Base-by-base conservation (phyloP, 2,329 filamentous ascomycete species). In the Epichloe sibirici region DNA sequence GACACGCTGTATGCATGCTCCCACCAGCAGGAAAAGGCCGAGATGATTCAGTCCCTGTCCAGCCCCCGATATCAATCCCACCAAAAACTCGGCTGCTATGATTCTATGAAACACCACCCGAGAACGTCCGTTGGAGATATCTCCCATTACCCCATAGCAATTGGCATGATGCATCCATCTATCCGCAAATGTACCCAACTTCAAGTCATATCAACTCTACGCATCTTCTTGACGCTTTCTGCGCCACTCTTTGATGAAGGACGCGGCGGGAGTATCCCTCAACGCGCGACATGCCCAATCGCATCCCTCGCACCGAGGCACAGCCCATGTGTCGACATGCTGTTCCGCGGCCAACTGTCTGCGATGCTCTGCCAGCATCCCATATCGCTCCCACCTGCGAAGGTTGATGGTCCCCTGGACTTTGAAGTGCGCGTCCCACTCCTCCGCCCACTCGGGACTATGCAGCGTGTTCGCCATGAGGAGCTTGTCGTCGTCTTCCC, bases 321-420 rank as follows among this genome's bases (percentile, higher is more conserved):
- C 44, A 5, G 42, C 42, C 45, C 57, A 44, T 3, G 37, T 8
- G 5, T 53, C 43, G 5, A 57, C n/a, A 0, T 53, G 53, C 23
- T 53, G 53, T n/a, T 55, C 43, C 3, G 8, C 44, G 1, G 58
- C 56, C 4, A 49, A 45, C 34, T 54, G 43, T 2, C 57, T 58
- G 34, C 61, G 61, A n/a, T 60, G 61, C 6, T 43, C 53, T 11
- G 58, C 60, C 49, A 61, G 40, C 46, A 45, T 53, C 35, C 57
- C 57, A 42, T 67, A 67, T 1, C 52, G 44, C 25, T 63, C 60
- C 56, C 59, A 58, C 3, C 53, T 60, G n/a, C 62, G 57, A 2
- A 59, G 25, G 15, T 66, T 61, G 37, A 59, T 40, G 17, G 50
- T 34, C 6, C 54, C 57, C 1, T 44, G 53, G 17, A 51, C 51